Conservation (phyloP, 805 yeast genomes). For the Ogataea salicorniae region DNA sequence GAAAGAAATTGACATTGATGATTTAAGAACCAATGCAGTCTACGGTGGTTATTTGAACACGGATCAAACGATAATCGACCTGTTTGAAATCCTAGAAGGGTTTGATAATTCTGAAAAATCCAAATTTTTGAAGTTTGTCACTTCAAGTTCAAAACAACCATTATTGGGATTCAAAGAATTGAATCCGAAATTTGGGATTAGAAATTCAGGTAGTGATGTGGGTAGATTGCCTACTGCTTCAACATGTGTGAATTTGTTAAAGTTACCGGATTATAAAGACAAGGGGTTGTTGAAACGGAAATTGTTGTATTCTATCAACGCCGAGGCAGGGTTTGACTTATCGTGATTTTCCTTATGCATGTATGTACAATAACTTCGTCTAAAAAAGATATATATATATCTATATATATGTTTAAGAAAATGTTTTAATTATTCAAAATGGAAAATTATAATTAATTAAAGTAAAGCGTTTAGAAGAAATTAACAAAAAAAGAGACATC, state of each 20-base stretch:
- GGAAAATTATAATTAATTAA: neutral
- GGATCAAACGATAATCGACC: conserved; percentile 54
- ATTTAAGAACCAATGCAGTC: conserved; percentile 56
- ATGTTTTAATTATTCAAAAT: neutral
- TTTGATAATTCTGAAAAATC: conserved; percentile 58
- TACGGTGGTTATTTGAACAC: conserved; percentile 57
- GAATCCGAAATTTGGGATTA: conserved; percentile 74
- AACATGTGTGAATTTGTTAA: conserved; percentile 85
- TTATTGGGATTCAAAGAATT: conserved; percentile 75
- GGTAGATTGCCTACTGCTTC: conserved; percentile 83
- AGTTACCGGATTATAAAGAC: conserved; percentile 75
- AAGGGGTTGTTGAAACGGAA: conserved; percentile 54
- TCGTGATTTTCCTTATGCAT: conserved; percentile 32
- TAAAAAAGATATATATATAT: neutral
- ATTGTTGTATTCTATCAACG: conserved; percentile 69
- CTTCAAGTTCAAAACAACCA: conserved; percentile 90
- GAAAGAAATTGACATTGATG: conserved; percentile 62
- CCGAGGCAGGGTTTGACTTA: conserved; percentile 85
- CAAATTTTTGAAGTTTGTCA: conserved; percentile 77
- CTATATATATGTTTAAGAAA: neutral
- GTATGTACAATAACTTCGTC: neutral
- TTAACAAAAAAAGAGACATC: neutral
- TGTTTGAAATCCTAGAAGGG: conserved; percentile 76
- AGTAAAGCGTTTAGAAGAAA: neutral
- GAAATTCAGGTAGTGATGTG: conserved; percentile 52